Evolutionary conservation across 106 monocot species (phyloP).

Genomic region (Dendrobium catenatum): DNA sequence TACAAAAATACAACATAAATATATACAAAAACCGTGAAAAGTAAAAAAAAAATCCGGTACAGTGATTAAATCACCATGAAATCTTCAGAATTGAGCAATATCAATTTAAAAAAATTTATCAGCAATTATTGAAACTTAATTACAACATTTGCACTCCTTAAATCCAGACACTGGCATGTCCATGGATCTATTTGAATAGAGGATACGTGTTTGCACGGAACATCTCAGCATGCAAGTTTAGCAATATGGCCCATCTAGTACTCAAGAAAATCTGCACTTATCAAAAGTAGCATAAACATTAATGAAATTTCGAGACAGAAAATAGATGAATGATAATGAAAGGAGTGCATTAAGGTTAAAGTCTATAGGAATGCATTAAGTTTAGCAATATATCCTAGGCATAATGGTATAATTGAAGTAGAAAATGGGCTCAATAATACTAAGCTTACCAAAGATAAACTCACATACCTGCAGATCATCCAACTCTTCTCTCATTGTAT

Average conservation of each 20-base stretch:
- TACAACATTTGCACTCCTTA: not conserved
- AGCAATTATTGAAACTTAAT: not conserved
- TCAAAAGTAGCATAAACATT: slow-evolving; percentile 1
- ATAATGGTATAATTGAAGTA: not conserved
- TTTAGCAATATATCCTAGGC: not conserved
- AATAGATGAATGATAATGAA: not conserved
- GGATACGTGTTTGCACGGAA: slow-evolving; percentile 97
- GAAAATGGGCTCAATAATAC: not conserved
- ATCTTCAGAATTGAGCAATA: not conserved
- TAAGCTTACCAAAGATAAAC: slow-evolving; percentile 1
- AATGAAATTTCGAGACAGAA: slow-evolving; percentile 5
- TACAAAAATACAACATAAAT: not conserved
- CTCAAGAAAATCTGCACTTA: slow-evolving; percentile 92
- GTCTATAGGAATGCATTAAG: not conserved
- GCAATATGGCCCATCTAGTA: slow-evolving; percentile 95
- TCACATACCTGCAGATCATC: slow-evolving; percentile 86
- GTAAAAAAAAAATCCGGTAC: not conserved
- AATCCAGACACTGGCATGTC: not conserved
- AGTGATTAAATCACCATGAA: not conserved
- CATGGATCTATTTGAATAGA: slow-evolving; percentile 5
- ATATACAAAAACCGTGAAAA: not conserved
- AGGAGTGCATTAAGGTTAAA: not conserved
- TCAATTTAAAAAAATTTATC: not conserved
- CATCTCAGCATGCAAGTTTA: slow-evolving; percentile 98
- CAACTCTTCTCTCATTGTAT: slow-evolving; percentile 95